Evolutionary conservation across 371 early-diverging fungal genomes (phyloP), one percentile per base, ranked within the genome.

Genomic region (Mortierella sp.): DNA sequence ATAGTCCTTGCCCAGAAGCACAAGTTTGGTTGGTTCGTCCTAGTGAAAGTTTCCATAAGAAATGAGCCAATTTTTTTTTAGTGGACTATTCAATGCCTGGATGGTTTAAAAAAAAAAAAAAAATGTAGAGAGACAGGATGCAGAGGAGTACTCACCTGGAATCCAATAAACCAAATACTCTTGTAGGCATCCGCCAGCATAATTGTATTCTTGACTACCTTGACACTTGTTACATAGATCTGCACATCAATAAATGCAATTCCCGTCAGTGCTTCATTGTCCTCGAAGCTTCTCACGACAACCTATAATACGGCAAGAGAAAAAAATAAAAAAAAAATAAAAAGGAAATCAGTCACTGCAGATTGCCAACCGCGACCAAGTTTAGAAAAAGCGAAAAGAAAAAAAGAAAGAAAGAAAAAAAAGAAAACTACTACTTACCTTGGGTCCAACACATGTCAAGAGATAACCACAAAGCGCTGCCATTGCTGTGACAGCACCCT

Each of bases 171-270:
- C 93, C 95, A 95, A 3, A 97, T 87, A 12, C 96, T 93, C 74
- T 97, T 96, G 81, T 89, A 89, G 5, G 94, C 88, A 80, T 99
- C 99, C 25, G 96, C 96, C n/a, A 98, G 81, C 14, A 98, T 79
- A 67, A 99, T 88, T 55, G 95, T 93, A 70, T 95, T 96, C 82
- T 97, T 98, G 71, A 99, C 89, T 0, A 95, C 86, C 4, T 88
- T 81, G 47, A 98, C 85, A 58, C 92, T 90, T 12, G 90, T 94
- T 14, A 96, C 95, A 83, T 93, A 99, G 29, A 96, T 92, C 75
- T 94, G 94, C 9, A 96, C 93, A 84, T 99, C 99, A 29, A 98
- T 86, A 75, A 99, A 99, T 0, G 99, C 99, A 19, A 99, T 93
- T 60, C 98, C 98, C 7, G 89, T 90, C 46, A 99, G 77, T 15